Base-by-base conservation (phyloP, 495 filamentous ascomycete species). In the Penicillium bovifimosum region DNA sequence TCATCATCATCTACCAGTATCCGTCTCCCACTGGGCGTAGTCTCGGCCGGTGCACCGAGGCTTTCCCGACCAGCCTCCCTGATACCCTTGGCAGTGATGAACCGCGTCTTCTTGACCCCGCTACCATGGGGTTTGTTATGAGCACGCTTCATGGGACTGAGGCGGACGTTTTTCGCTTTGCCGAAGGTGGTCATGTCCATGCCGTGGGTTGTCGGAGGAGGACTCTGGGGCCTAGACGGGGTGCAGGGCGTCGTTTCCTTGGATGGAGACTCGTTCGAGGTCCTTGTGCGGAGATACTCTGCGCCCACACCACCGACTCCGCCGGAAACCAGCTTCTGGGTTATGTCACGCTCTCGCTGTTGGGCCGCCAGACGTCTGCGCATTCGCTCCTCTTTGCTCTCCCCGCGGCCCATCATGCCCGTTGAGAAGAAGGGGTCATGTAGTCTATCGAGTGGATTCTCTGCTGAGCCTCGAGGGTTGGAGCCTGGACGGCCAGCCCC, bases 321-420 rank as follows among this genome's bases (percentile, higher is more conserved):
- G 5, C 76, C 75, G 16, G 68, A 52, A 24, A 76, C 77, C 7
- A 98, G 77, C 53, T 79, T 84, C 58, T 81, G 80, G 20, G 85
- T 85, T 42, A 97, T 83, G 41, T 95, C 87, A 7, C 83, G 76
- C 66, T 98, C 93, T 53, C 83, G 86, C 61, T 96, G 84, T 47
- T 85, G 78, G 17, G 82, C 82, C 9, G 77, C 84, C 2, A 92
- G 76, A 5, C 84, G 80, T 38, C 85, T 80, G 39, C 85, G 83
- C 50, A 88, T 67, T 7, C 78, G 77, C 33, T 91, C 88, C 56
- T 86, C 82, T 64, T 78, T 80, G 77, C 74, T 72, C 61, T 74
- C 54, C 61, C 78, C 55, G 57, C 80, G 69, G 6, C 70, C 72
- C 43, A 73, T 73, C 65, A 63, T 63, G 24, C 47, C 81, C 58